These are phyloP conservation scores for Chlorella sp. DNA, from an alignment of 139 green algal species.

Conservation along the genomic window DNA sequence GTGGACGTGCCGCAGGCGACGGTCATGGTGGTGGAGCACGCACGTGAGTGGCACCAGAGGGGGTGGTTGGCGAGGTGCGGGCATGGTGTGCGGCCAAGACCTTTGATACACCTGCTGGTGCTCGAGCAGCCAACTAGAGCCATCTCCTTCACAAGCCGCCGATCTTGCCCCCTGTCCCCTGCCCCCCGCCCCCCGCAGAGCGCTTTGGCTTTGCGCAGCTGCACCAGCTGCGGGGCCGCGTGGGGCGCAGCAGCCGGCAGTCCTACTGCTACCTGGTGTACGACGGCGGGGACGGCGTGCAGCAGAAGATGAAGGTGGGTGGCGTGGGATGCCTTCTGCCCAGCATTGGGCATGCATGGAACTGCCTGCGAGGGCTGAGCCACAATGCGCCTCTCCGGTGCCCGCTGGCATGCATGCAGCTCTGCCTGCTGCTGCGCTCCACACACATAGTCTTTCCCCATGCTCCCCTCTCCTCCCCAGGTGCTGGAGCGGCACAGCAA, in stretches of 20 bases:
- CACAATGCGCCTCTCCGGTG: too few relatives aligned
- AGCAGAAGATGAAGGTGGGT: constrained; percentile 34
- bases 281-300: not conserved
- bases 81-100: too few relatives aligned
- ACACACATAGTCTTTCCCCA: too few relatives aligned
- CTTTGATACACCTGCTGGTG: too few relatives aligned
- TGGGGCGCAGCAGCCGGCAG: constrained; percentile 67
- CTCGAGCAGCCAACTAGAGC: too few relatives aligned
- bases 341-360: too few relatives aligned
- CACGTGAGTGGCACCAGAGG: not conserved
- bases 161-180: not conserved
- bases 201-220: constrained; percentile 94
- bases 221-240: constrained; percentile 93
- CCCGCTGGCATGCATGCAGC: too few relatives aligned
- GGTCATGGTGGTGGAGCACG: constrained; percentile 94
- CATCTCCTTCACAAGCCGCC: not conserved
- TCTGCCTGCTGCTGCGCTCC: too few relatives aligned
- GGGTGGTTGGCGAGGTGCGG: too few relatives aligned
- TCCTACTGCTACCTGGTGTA: constrained; percentile 58
- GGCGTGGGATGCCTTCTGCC: too few relatives aligned
- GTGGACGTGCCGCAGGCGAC: constrained; percentile 92
- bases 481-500: constrained; percentile 72
- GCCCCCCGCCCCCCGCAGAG: too few relatives aligned
- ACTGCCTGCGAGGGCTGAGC: too few relatives aligned
- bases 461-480: not conserved